Conservation (phyloP, 352 stramenopile genomes). For the Phytopythium mirpurense region DNA sequence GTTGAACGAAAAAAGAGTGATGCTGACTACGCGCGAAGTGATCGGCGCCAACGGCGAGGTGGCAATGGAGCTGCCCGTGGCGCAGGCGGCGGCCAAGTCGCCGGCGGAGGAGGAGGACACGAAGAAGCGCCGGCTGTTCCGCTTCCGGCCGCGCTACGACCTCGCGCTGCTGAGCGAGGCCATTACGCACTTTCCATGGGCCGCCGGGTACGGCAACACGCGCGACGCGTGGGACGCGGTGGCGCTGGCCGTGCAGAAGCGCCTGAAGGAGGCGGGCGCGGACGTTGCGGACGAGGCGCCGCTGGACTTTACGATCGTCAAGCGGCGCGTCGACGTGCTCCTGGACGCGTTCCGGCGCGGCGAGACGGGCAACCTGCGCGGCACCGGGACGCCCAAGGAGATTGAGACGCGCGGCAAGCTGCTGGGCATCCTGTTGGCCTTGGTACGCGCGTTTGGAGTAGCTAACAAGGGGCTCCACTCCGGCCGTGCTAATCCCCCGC, state of each 20-base stretch:
- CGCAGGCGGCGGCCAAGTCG: neutral
- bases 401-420: slow-evolving; percentile 34
- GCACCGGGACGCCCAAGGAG: slow-evolving; percentile 25
- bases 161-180: slow-evolving; percentile 33
- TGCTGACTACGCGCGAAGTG: neutral
- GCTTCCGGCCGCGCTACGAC: slow-evolving; percentile 32
- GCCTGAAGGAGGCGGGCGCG: slow-evolving; percentile 18
- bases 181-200: slow-evolving; percentile 34
- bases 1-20: too few species aligned
- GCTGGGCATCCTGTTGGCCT: slow-evolving; percentile 20
- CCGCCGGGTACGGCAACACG: slow-evolving; percentile 33
- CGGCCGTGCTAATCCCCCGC: too few species aligned
- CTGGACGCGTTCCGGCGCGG: slow-evolving; percentile 30
- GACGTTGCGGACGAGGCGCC: slow-evolving; percentile 14
- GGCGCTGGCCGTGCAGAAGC: slow-evolving; percentile 20
- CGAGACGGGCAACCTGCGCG: slow-evolving; percentile 27
- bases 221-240: slow-evolving; percentile 32
- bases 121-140: slow-evolving; percentile 27
- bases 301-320: slow-evolving; percentile 32
- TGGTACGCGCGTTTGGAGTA: too few species aligned
- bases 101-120: neutral
- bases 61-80: neutral
- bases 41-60: slow-evolving; percentile 3
- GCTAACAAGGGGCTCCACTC: too few species aligned
- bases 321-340: slow-evolving; percentile 34